phyloP scores from a whole-genome alignment of 1,139 yeast species.

The Zhuliangozyma parablackwelliae region DNA sequence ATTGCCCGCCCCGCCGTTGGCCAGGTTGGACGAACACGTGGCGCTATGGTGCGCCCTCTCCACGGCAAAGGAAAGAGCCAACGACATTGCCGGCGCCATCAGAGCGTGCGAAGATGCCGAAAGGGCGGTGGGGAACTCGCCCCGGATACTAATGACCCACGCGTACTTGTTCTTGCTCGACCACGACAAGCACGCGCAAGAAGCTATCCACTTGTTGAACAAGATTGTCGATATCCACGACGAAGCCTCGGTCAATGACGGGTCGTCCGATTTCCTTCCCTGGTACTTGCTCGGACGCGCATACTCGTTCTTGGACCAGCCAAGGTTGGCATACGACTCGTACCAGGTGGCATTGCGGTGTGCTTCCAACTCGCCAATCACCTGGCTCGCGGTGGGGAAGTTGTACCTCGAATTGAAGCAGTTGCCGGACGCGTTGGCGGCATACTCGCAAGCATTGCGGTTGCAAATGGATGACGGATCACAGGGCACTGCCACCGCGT shows the following conservation, averaged over 20 bases:
- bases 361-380: slow-evolving; percentile 51
- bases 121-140: slow-evolving; percentile 38
- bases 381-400: slow-evolving; percentile 66
- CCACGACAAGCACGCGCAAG: slow-evolving; percentile 11
- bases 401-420: slow-evolving; percentile 56
- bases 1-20: slow-evolving; percentile 45
- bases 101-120: slow-evolving; percentile 47
- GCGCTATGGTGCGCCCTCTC: slow-evolving; percentile 51
- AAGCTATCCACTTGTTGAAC: slow-evolving; percentile 34
- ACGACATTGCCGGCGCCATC: slow-evolving; percentile 44
- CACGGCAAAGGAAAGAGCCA: slow-evolving; percentile 46
- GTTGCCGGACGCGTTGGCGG: slow-evolving; percentile 61
- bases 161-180: slow-evolving; percentile 39
- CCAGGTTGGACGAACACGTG: slow-evolving; percentile 42
- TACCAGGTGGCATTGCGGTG: slow-evolving; percentile 55
- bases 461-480: slow-evolving; percentile 47
- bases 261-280: slow-evolving; percentile 44
- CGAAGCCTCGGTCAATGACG: slow-evolving; percentile 15
- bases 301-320: slow-evolving; percentile 41
- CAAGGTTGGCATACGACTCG: slow-evolving; percentile 52
- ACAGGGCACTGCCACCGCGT: slow-evolving; percentile 53
- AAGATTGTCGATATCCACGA: slow-evolving; percentile 29
- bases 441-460: slow-evolving; percentile 61
- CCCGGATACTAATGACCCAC: slow-evolving; percentile 43
- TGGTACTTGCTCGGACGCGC: slow-evolving; percentile 58